Conservation (phyloP, 257 asterid species). For the Craterostigma plantagineum region DNA sequence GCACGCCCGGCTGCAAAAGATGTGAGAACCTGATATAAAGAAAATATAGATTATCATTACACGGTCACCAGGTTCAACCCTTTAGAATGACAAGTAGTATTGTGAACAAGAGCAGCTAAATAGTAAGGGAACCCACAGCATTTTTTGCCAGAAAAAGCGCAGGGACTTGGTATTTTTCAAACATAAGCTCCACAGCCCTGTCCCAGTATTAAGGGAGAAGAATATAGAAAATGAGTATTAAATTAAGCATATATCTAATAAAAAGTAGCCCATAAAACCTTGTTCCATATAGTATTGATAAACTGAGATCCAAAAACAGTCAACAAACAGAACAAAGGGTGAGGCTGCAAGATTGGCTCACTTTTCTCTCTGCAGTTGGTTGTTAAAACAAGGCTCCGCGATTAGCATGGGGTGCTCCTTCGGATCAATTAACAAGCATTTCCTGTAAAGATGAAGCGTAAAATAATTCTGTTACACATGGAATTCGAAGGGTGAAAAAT, state of each 20-base stretch:
- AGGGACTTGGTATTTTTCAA: conserved; percentile 95
- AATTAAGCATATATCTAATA: conserved; percentile 4
- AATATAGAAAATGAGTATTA: conserved; percentile 8
- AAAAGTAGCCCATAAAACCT: background rate
- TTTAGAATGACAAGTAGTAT: too few relatives aligned
- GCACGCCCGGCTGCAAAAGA: conserved; percentile 99
- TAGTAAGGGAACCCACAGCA: conserved; percentile 49
- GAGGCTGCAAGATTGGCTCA: conserved; percentile 22
- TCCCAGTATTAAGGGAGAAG: conserved; percentile 14
- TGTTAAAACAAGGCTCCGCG: conserved; percentile 83
- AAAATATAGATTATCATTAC: conserved; percentile 9
- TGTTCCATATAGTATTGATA: too few relatives aligned
- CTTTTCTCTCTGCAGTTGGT: conserved; percentile 97
- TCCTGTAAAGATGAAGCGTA: conserved; percentile 32
- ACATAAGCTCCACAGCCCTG: conserved; percentile 98
- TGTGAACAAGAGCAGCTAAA: background rate
- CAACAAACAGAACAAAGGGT: conserved; percentile 1
- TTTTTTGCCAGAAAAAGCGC: conserved; percentile 95
- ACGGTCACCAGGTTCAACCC: too few relatives aligned
- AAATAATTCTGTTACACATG: conserved; percentile 1
- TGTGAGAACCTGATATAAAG: conserved; percentile 63
- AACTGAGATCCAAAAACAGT: background rate
- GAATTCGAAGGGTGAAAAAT: conserved; percentile 3
- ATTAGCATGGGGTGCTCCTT: conserved; percentile 98
- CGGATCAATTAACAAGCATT: conserved; percentile 81